Percentiles rank a stretch among this genome's conserved stretches.
These are phyloP conservation scores for Candida insectalens DNA, from an alignment of 805 yeast species.

Conservation along the genomic window DNA sequence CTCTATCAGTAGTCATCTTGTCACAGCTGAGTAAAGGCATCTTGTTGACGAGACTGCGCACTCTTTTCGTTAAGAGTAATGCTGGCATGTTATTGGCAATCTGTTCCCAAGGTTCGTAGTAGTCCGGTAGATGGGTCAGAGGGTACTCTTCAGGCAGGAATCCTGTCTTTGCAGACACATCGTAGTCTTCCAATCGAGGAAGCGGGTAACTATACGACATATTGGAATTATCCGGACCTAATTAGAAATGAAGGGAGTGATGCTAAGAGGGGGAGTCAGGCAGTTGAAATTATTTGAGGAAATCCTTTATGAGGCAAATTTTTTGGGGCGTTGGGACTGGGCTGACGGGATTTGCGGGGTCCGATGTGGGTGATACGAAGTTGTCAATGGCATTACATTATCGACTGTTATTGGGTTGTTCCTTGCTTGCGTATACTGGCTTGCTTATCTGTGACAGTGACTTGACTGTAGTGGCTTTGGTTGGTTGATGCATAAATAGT, in stretches of 20 bases:
- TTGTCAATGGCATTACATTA: no score
- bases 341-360: no score
- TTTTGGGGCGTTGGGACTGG: no score
- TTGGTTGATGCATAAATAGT: no score
- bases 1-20: slow-evolving; percentile 33
- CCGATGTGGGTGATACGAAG: no score
- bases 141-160: slow-evolving; percentile 71
- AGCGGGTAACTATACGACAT: slow-evolving; percentile 25
- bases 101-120: slow-evolving; percentile 70
- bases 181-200: slow-evolving; percentile 54
- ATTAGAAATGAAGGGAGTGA: slow-evolving; percentile 1
- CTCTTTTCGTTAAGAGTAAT: slow-evolving; percentile 51
- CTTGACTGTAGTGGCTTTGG: no score
- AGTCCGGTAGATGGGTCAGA: slow-evolving; percentile 43
- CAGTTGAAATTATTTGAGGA: no score
- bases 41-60: slow-evolving; percentile 55
- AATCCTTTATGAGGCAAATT: no score
- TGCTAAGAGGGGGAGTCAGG: not conserved
- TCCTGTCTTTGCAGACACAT: slow-evolving; percentile 62
- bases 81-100: slow-evolving; percentile 62
- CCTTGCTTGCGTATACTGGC: no score
- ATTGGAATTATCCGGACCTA: not conserved
- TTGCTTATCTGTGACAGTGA: no score
- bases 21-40: slow-evolving; percentile 48
- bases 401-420: no score